Evolutionary conservation across 192 early-diverging fungal genomes (phyloP).

Genomic region (Chytriomyces sp.): DNA sequence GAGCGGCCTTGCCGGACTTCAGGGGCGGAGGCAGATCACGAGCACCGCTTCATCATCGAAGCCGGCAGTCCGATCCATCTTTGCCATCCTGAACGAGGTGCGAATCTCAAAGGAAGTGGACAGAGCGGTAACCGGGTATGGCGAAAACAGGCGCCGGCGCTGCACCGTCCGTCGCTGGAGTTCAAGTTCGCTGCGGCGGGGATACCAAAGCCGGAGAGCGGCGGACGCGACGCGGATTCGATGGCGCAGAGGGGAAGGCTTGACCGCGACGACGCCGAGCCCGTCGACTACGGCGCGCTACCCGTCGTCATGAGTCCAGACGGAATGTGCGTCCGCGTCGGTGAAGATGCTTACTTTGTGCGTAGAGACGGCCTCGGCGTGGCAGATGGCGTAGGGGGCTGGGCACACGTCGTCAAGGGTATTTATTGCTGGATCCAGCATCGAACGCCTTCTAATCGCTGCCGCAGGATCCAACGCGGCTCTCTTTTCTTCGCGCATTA

Average conservation of each 20-base stretch:
- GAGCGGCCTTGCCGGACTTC: too few species aligned
- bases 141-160: constrained; percentile 8
- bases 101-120: too few species aligned
- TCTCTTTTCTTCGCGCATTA: constrained; percentile 87
- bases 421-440: background rate
- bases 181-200: constrained; percentile 64
- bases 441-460: background rate
- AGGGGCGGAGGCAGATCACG: too few species aligned
- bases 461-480: constrained; percentile 82
- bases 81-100: too few species aligned
- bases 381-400: constrained; percentile 95
- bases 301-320: background rate
- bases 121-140: too few species aligned
- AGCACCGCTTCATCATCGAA: too few species aligned
- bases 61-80: too few species aligned
- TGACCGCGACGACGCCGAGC: background rate
- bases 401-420: constrained; percentile 64
- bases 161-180: constrained; percentile 50
- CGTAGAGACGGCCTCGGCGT: constrained; percentile 87
- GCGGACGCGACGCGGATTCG: background rate
- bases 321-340: constrained; percentile 59
- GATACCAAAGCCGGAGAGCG: constrained; percentile 50
- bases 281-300: background rate
- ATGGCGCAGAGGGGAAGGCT: background rate
- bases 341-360: constrained; percentile 94